Evolutionary conservation across 768 basidiomycete species (phyloP).

Genomic region (Favolaschia claudopus): DNA sequence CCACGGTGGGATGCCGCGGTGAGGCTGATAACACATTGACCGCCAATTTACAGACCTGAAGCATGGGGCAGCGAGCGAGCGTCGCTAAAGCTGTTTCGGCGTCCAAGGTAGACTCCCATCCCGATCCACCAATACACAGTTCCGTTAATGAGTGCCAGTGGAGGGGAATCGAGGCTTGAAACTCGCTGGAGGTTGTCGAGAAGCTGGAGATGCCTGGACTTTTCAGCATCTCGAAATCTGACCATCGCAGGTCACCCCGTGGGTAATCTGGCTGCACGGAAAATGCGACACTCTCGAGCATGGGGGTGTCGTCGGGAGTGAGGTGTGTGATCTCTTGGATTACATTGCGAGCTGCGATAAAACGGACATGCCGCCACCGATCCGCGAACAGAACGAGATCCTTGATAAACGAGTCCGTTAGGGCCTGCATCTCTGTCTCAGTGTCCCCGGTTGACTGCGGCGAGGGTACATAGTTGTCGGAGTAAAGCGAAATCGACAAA

Average conservation of each 20-base stretch:
- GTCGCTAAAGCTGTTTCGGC: background rate
- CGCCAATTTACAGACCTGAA: background rate
- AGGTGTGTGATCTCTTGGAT: background rate
- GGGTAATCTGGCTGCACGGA: background rate
- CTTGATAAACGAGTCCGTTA: too few species aligned
- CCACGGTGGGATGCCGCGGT: background rate
- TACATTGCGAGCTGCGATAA: background rate
- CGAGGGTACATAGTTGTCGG: background rate
- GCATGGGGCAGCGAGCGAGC: background rate
- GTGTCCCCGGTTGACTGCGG: background rate
- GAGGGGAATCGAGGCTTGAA: background rate
- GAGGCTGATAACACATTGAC: background rate
- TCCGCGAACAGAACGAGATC: background rate
- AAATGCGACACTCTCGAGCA: background rate
- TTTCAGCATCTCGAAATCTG: background rate
- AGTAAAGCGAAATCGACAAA: background rate
- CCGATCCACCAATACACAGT: background rate
- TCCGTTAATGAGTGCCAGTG: background rate
- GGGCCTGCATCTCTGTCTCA: background rate
- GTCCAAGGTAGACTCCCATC: background rate
- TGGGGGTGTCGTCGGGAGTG: background rate
- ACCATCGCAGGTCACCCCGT: background rate
- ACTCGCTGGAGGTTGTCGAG: background rate
- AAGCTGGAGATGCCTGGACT: background rate
- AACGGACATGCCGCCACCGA: conserved; percentile 2